These are phyloP conservation scores for Cornus controversa DNA, from an alignment of 148 eudicot species.

Conservation along the genomic window DNA sequence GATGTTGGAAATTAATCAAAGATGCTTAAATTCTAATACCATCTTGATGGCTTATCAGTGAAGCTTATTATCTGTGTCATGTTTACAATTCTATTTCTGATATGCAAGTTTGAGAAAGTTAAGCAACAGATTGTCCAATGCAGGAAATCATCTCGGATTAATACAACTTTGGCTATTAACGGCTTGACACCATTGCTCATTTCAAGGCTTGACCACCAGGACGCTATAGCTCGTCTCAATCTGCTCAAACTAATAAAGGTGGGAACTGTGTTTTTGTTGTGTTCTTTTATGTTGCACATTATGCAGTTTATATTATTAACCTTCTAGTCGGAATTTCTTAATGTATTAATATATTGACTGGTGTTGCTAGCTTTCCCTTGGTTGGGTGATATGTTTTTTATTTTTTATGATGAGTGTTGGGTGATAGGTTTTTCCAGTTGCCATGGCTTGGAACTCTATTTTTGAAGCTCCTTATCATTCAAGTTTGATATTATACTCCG, in stretches of 20 bases:
- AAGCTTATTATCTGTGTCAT: conserved; percentile 1
- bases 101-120: neutral
- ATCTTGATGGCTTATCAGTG: neutral
- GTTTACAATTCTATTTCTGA: neutral
- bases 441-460: neutral
- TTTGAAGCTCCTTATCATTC: neutral
- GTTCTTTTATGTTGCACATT: neutral
- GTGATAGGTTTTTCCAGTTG: neutral
- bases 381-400: neutral
- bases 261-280: neutral
- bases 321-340: neutral
- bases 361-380: neutral
- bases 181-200: conserved; percentile 93
- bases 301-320: neutral
- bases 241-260: conserved; percentile 94
- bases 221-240: conserved; percentile 98
- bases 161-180: conserved; percentile 89
- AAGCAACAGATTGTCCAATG: conserved; percentile 8
- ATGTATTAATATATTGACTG: too few species aligned
- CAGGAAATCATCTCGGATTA: conserved; percentile 95
- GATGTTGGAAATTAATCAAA: neutral
- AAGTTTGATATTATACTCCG: neutral
- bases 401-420: too few species aligned
- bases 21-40: neutral
- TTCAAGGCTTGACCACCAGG: conserved; percentile 91